Base-by-base conservation (phyloP, 1,139 yeast genomes). In the Barnettozyma hawaiiensis region DNA sequence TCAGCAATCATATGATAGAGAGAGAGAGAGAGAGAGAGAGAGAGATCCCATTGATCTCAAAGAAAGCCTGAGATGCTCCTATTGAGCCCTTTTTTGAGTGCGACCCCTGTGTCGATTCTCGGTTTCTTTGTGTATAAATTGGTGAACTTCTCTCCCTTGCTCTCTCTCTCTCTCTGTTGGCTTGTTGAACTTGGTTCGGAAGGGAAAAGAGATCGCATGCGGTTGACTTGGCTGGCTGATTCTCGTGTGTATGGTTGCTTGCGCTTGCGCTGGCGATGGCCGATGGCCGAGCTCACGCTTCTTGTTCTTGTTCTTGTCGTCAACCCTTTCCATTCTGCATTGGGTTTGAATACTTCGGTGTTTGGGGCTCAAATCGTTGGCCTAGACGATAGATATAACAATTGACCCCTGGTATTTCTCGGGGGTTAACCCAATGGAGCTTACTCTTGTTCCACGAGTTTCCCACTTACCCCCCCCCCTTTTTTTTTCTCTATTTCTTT, bases 391-490 rank as follows among this genome's bases (percentile, higher is more conserved):
- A 83, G 94, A 77, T 76, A 83, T 84, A 78, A 75, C 87, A 81
- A 80, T 76, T 81, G 81, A 61, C 31, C n/a, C n/a, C 19, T 14
- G 9, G 53, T 46, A 59, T 59, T n/a, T n/a, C n/a, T n/a, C n/a
- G n/a, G n/a, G 21, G 22, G 27, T 69, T 71, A 81, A 83, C 94
- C 75, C 92, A 82, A 84, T 84, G 94, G 92, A 83, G 94, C 94
- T 84, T 81, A 84, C 82, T 81, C 82, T 78, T 71, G 77, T 64
- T 60, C 69, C 77, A 78, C 76, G 83, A 75, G 48, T 49, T 55
- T 70, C 73, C 68, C 75, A n/a, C n/a, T n/a, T n/a, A n/a, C n/a
- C n/a, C n/a, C n/a, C n/a, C n/a, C n/a, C n/a, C n/a, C n/a, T n/a
- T n/a, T n/a, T 22, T 7, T 22, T 51, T 61, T 54, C 70, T 73